Evolutionary conservation across 2,329 filamentous ascomycete species (phyloP), one percentile per base, ranked within the genome.

Genomic region (Fusarium sororula): DNA sequence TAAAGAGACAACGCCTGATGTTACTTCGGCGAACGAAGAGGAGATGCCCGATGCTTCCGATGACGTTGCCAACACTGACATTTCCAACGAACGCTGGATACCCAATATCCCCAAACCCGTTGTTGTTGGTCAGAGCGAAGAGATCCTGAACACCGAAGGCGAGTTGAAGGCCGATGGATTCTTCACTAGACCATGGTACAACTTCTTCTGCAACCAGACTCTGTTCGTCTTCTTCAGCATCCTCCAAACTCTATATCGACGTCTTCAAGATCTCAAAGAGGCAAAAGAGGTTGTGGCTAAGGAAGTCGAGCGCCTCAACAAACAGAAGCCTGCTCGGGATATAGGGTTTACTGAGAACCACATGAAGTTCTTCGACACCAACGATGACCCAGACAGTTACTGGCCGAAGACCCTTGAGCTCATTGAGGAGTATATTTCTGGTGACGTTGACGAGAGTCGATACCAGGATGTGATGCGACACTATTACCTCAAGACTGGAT

Each of bases 161-260:
- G 91, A 87, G 83, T 89, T 89, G 77, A 96, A 88, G 86, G 93
- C 84, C 69, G 94, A 98, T 70, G 93, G 95, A 58, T 91, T 93
- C 66, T 97, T 96, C 83, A 88, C 89, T 75, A 93, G 95, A 53
- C 91, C 91, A 17, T 91, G 90, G 83, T 97, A 94, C 85, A 96
- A 96, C 80, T 90, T 98, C 80, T 99, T 97, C 85, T 92, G 92
- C 81, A 98, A 98, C 81, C 90, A 94, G 78, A 94, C 93, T 7
- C 92, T 99, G 68, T 98, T 95, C 80, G 95, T 96, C 83, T 98
- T 99, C 87, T 93, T 99, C 85, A 94, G 93, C 76, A 92, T 98
- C 70, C 96, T 99, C 81, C 91, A 98, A 80, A 93, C 93, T n/a
- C 86, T 99, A 10, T 98, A 98, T 83, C 90, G 91, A 78, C 91